Base-by-base conservation (phyloP, 306 rosid species). In the Purshia tridentata region DNA sequence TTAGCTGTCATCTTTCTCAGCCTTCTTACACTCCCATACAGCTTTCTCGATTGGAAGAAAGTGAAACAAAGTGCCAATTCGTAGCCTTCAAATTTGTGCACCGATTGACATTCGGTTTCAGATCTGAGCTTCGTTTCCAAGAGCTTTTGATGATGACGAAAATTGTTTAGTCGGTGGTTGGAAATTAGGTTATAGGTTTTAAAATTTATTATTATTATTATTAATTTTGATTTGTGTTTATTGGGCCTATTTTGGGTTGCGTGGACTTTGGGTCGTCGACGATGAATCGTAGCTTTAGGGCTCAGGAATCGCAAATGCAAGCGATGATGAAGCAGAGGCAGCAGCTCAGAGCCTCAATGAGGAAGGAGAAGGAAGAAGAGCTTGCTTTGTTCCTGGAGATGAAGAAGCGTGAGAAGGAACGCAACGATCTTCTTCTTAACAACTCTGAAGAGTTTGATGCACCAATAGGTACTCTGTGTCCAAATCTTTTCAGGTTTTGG, bases 201-300 rank as follows among this genome's bases (percentile, higher is more conserved):
- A 29, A 63, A 59, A 69, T 53, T 65, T 69, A 46, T 11, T 81
- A 45, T 74, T 8, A 22, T 67, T 7, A 55, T 22, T 57, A n/a
- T n/a, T 50, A 69, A 39, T 51, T 59, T 51, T n/a, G 56, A 77
- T 54, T 77, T 73, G 82, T 74, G 52, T 60, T 73, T 75, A 15
- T 67, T 41, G 15, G 19, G 50, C 15, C 37, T 59, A 19, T 53
- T 19, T 58, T 72, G 58, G 76, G 81, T 22, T 70, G 53, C 75
- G 80, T 37, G 63, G 76, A 69, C 68, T 77, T 65, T 72, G 72
- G 56, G 62, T 61, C 82, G 20, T 76, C 58, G 65, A 78, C 73
- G 77, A 92, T 92, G 98, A 92, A 92, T 88, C 95, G 95, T 1
- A 90, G 98, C 81, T 90, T 90, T 75, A 85, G 98, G 75, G 92